Base-by-base conservation (phyloP, 106 monocot genomes). In the Alisma plantagoaquatica region DNA sequence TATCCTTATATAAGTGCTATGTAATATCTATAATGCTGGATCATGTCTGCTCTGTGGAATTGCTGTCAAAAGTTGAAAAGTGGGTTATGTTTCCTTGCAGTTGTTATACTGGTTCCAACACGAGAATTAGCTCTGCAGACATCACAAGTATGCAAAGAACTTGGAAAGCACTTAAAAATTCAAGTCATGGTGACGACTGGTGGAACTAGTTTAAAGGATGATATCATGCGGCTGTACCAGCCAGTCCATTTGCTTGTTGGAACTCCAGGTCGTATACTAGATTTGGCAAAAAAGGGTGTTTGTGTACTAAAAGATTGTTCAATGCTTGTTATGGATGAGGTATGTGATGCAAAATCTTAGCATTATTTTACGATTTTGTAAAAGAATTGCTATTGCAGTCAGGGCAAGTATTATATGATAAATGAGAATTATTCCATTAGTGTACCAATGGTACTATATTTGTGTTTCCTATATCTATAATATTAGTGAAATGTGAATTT, bases 291-390 rank as follows among this genome's bases (percentile, higher is more conserved):
- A 24, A 92, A 92, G 51, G 92, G 92, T 27, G 56, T 92, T 60
- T 86, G 86, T 43, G 35, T 79, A 27, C 45, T 92, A 58, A 82
- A 79, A 27, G 45, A 86, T 29, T 92, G 92, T 62, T 73, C 73
- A 33, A 83, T 92, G 86, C 75, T 92, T 12, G 64, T 92, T 53
- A 74, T 92, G 82, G 92, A 92, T 69, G 92, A 92, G 92, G 92
- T 92, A 79, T 35, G n/a, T n/a, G n/a, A n/a, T n/a, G n/a, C n/a
- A n/a, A n/a, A n/a, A n/a, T n/a, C n/a, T n/a, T n/a, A n/a, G n/a
- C n/a, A n/a, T n/a, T n/a, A n/a, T n/a, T n/a, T n/a, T n/a, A n/a
- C n/a, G n/a, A n/a, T n/a, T n/a, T n/a, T n/a, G n/a, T n/a, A n/a
- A n/a, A n/a, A n/a, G n/a, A n/a, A n/a, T n/a, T n/a, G n/a, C n/a